Conservation (phyloP, 345 rosid genomes). For the Eucalyptus polybractea region DNA sequence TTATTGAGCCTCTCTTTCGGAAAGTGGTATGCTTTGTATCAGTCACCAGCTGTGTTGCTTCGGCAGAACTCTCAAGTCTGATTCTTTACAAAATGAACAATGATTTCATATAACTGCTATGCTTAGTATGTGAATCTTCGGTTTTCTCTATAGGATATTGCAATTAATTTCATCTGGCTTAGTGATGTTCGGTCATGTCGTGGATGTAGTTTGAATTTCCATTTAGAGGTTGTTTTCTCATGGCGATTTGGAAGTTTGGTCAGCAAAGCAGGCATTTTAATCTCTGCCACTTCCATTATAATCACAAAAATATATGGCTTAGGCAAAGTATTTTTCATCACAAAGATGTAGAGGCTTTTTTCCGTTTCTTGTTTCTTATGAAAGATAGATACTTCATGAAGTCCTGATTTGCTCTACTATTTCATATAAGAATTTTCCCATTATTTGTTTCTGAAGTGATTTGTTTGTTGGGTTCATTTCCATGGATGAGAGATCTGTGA, state of each 20-base stretch:
- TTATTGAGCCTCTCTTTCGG: slow-evolving; percentile 17
- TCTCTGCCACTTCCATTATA: neutral
- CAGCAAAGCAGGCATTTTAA: too few relatives aligned
- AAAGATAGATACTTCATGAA: neutral
- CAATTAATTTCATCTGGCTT: neutral
- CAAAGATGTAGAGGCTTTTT: neutral
- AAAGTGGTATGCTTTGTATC: slow-evolving; percentile 2
- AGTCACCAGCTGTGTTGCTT: neutral
- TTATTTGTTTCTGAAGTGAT: neutral
- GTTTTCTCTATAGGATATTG: neutral
- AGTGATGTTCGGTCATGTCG: neutral
- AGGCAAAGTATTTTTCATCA: neutral
- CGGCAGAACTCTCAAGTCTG: neutral
- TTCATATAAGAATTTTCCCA: neutral
- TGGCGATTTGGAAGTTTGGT: too few relatives aligned
- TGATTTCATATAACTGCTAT: neutral
- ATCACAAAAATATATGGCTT: neutral
- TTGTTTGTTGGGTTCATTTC: neutral
- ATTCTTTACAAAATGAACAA: neutral
- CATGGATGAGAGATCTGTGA: neutral
- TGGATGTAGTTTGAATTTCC: neutral
- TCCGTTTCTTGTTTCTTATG: neutral
- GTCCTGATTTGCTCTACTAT: neutral
- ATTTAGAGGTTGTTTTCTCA: neutral
- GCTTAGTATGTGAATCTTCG: neutral